Base-by-base conservation (phyloP, 768 basidiomycete genomes). In the Lentinula sp. region DNA sequence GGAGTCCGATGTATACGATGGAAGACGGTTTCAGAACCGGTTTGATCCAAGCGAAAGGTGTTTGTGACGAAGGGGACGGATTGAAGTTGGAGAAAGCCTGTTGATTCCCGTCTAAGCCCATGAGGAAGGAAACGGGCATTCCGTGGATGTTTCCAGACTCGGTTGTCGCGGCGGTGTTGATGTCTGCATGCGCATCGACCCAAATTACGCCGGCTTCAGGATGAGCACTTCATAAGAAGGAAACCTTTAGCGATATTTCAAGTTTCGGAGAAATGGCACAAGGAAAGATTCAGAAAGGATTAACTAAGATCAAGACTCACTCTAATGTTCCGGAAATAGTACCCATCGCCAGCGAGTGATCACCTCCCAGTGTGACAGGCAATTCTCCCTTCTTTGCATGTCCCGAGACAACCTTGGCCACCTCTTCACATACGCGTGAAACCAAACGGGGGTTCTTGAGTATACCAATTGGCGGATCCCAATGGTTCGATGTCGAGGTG, bases 171-270 rank as follows among this genome's bases (percentile, higher is more conserved):
- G 82, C 75, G 5, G 95, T 97, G 74, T 99, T 98, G 76, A 99
- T 93, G 71, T 98, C 97, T 18, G 94, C 89, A 68, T 98, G 97
- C 2, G 97, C 97, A 70, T 99, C 97, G 62, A 98, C 79, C 97
- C 97, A 98, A 63, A 99, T 77, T 39, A 99, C 87, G 70, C 92
- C 91, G 23, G 91, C 86, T 32, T 93, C 84, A 11, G 90, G 87
- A 69, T 91, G 81, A 50, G 79, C 77, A 61, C 91, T 93, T 54
- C 28, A 59, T 32, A 13, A 39, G n/a, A 32, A 31, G 34, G n/a
- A 32, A 52, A 21, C 32, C 15, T 35, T 23, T 18, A 21, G 21
- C 23, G 15, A 10, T 4, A 15, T 39, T 18, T 59, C 28, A 51
- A 31, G 16, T 13, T 43, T 43, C 50, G 31, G 13, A 39, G 7